Base-by-base conservation (phyloP, 352 stramenopile species). In the Phytophthora fragariaefolia region DNA sequence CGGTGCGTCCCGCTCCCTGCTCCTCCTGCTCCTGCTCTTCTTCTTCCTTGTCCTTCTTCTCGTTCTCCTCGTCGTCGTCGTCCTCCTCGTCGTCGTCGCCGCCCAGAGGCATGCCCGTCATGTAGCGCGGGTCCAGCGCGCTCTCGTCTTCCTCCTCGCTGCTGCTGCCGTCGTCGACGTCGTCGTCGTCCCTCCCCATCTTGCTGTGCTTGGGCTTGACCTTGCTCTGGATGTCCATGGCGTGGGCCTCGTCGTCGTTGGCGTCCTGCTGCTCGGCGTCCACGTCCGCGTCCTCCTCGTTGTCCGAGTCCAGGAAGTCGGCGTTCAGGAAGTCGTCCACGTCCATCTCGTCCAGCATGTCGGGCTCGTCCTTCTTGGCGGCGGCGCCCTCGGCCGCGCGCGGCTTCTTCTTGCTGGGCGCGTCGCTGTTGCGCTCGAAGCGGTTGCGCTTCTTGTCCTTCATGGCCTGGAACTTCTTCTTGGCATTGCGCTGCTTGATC, bases 271-370 rank as follows among this genome's bases (percentile, higher is more conserved):
- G n/a, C n/a, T n/a, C n/a, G n/a, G n/a, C n/a, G n/a, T n/a, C n/a
- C n/a, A n/a, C 56, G 13, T 28, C 58, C n/a, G 56, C 66, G 6
- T 66, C 65, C 6, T 67, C 66, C 5, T 85, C 76, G 22, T 60
- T 77, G 38, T 89, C 84, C 64, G 86, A 93, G 54, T 93, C 82
- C 49, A 94, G 63, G 67, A 96, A 94, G 54, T 92, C 83, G 13
- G 68, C 85, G 54, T 96, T 92, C 43, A 96, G 56, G 58, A 96
- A 96, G 13, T 93, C 87, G 65, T 96, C 87, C 40, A 96, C 84
- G 58, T 96, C 85, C 83, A 96, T 93, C 48, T 96, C 87, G 62
- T 96, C 86, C 66, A 96, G 57, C 82, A 95, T 95, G 60, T 95
- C 87, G 0, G 69, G 43, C 27, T 93, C 82, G 27, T 90, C 75